Evolutionary conservation across 176 grass and related monocot genomes (phyloP), one percentile per base, ranked within the genome.

Genomic region (Musa schizocarpa): DNA sequence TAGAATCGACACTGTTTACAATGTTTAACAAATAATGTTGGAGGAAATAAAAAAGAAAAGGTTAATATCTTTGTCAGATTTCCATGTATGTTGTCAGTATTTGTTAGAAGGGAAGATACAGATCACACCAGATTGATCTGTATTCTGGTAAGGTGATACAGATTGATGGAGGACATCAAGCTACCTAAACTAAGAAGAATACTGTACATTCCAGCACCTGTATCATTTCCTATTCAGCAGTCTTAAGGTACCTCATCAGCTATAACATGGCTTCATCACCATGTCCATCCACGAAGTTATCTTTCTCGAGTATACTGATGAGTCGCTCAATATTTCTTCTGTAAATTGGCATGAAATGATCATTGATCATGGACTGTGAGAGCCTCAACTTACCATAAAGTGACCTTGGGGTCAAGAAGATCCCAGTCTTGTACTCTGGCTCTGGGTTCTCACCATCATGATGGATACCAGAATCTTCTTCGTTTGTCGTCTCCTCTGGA

Each of bases 331-430:
- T 91, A 48, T 87, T 98, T 80, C 84, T 91, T 82, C 88, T 89
- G 58, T 98, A 98, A 50, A 87, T 87, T 27, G 95, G 95, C 95
- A 98, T 98, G 80, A 87, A 98, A 84, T 98, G 95, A 59, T 98
- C 88, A 53, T 98, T 98, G 74, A 98, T 91, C 95, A 98, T 94
- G 63, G 82, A 83, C 72, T 93, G 87, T 0, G 90, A 98, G 61
- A 98, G 88, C 82, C 90, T 93, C 76, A 98, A 78, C 65, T 98
- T 94, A 53, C 90, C 95, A 25, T 98, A 98, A 12, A 98, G 74
- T 52, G 88, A 89, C 77, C 95, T 83, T 66, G 88, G 90, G 9
- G 90, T 89, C 84, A 89, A 72, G 76, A 87, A 98, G 52, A 93
- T 91, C 24, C 82, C 84, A 52, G 91, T 87, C 76, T 84, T 89